Conservation (phyloP, 768 basidiomycete species). For the Leccinellum rugosiceps region DNA sequence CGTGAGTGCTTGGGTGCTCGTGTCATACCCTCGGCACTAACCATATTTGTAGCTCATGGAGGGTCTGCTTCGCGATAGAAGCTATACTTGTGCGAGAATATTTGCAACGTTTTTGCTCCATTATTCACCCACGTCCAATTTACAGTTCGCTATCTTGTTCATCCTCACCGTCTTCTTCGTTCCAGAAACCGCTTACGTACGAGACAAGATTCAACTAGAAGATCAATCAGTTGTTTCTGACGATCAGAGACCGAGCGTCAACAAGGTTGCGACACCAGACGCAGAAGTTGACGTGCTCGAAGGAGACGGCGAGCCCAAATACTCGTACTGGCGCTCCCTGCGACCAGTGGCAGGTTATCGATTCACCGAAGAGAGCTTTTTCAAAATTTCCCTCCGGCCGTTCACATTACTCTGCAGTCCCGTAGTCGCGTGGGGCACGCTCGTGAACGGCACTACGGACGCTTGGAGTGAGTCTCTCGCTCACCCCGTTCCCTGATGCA, state of each 20-base stretch:
- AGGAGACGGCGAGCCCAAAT: neutral
- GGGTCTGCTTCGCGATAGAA: neutral
- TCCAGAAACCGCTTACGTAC: neutral
- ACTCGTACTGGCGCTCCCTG: neutral
- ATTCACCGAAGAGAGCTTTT: neutral
- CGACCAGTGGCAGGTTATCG: neutral
- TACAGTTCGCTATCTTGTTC: neutral
- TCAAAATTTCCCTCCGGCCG: neutral
- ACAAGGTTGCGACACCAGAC: neutral
- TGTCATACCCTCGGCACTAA: too few relatives aligned
- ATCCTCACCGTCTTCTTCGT: neutral
- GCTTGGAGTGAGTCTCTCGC: neutral
- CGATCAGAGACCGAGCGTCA: neutral
- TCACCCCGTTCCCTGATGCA: neutral
- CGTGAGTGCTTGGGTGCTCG: neutral
- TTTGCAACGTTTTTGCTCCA: neutral
- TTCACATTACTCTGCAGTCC: neutral
- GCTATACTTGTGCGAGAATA: neutral
- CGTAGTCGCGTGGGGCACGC: neutral
- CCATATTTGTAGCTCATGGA: neutral
- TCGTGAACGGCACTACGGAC: neutral
- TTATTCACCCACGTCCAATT: neutral
- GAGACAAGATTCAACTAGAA: neutral
- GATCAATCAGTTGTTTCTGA: neutral
- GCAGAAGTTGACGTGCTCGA: neutral